phyloP scores from a whole-genome alignment of 345 rosid species.

The Eucalyptus melliodora region DNA sequence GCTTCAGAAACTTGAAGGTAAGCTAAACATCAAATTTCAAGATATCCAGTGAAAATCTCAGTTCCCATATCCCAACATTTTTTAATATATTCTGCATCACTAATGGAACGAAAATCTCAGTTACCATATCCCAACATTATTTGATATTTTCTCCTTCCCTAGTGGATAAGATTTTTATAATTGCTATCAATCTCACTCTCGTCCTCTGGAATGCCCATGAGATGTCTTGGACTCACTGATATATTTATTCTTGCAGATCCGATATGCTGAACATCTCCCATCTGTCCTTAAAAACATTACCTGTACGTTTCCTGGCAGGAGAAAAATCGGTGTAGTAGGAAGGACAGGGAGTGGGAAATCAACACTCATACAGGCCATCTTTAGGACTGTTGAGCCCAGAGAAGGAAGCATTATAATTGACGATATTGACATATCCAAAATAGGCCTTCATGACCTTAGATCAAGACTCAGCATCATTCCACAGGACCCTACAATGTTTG shows the following conservation, averaged over 20 bases:
- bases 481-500: conserved; percentile 91
- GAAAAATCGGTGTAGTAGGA: conserved; percentile 87
- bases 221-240: background rate
- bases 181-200: background rate
- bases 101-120: background rate
- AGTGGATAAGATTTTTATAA: background rate
- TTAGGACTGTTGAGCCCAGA: conserved; percentile 79
- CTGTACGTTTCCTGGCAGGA: conserved; percentile 81
- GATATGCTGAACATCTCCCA: conserved; percentile 90
- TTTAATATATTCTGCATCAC: background rate
- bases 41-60: background rate
- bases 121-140: background rate
- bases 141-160: background rate
- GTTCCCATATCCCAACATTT: background rate
- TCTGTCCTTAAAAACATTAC: conserved; percentile 64
- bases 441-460: conserved; percentile 84
- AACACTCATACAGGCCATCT: conserved; percentile 79
- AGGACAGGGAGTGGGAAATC: conserved; percentile 98
- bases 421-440: conserved; percentile 56
- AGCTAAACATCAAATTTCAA: background rate
- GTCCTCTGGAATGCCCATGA: background rate
- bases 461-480: conserved; percentile 92
- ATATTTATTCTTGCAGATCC: conserved; percentile 35
- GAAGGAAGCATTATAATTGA: conserved; percentile 82
- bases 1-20: conserved; percentile 70